Percentiles rank a stretch among this genome's conserved stretches.
Evolutionary conservation across 208 protist genomes (phyloP).

Genomic region (Wallacemonas rigidus): DNA sequence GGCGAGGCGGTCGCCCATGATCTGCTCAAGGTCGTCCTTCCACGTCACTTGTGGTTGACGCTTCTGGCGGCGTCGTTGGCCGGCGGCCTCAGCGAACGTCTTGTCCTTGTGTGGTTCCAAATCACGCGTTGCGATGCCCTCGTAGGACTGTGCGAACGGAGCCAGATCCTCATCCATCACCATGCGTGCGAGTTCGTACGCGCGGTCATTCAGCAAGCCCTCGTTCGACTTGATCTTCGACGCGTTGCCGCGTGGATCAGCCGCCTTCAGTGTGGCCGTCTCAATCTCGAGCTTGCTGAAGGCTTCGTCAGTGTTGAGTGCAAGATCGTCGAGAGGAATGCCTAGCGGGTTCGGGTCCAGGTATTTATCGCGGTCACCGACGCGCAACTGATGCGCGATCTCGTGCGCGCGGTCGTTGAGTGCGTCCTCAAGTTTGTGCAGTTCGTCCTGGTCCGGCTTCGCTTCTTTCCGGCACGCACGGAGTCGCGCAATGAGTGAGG

Average conservation of each 20-base stretch:
- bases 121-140: conserved; percentile 53
- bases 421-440: conserved; percentile 30
- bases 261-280: conserved; percentile 45
- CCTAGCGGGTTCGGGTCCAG: conserved; percentile 50
- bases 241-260: conserved; percentile 36
- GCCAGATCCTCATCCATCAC: conserved; percentile 65
- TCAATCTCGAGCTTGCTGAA: conserved; percentile 69
- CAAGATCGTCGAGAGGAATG: conserved; percentile 62
- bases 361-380: conserved; percentile 40
- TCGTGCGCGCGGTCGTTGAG: conserved; percentile 53
- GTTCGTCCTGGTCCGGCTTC: conserved; percentile 14
- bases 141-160: conserved; percentile 47
- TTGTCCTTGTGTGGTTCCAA: conserved; percentile 63
- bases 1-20: conserved; percentile 62
- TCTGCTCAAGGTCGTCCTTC: conserved; percentile 51
- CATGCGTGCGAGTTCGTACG: conserved; percentile 50
- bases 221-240: conserved; percentile 40
- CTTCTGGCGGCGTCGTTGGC: conserved; percentile 43
- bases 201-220: conserved; percentile 63
- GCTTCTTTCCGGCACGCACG: conserved; percentile 34
- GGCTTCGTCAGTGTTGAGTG: conserved; percentile 47
- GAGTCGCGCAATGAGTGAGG: conserved; percentile 38
- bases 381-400: conserved; percentile 38
- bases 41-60: conserved; percentile 28
- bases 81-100: conserved; percentile 59